Evolutionary conservation across 176 grass and related monocot species (phyloP).

Genomic region (Oropetium thomaeum): DNA sequence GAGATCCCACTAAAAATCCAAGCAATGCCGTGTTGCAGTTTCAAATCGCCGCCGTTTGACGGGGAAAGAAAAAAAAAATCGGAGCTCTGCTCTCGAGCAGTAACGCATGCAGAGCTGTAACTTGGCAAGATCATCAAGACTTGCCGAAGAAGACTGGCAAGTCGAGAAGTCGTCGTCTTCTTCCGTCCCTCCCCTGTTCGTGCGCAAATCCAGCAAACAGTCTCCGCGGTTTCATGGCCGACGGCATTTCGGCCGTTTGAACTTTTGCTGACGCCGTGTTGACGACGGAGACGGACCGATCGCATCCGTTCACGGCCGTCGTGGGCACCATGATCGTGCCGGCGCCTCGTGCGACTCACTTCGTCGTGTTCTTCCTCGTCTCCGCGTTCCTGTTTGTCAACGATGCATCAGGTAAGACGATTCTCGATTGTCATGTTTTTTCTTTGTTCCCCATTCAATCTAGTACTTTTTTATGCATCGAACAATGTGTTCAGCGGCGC

Average conservation of each 20-base stretch:
- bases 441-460: too few species aligned
- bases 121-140: neutral
- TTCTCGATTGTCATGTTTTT: neutral
- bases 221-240: neutral
- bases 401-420: conserved; percentile 17
- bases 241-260: neutral
- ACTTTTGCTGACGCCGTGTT: conserved; percentile 13
- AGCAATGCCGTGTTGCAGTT: neutral
- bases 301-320: neutral
- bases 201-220: conserved; percentile 14
- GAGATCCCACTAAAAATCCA: neutral
- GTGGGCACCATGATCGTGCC: neutral
- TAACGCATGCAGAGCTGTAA: neutral
- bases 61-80: neutral
- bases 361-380: neutral
- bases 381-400: neutral
- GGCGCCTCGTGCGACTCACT: neutral
- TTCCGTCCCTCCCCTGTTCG: neutral
- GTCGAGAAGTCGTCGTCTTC: neutral
- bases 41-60: neutral
- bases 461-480: neutral
- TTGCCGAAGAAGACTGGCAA: neutral
- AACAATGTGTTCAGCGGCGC: neutral
- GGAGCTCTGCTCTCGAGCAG: neutral
- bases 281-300: too few species aligned